Evolutionary conservation across 768 basidiomycete species (phyloP).

Genomic region (Podaxis carcinomalis): DNA sequence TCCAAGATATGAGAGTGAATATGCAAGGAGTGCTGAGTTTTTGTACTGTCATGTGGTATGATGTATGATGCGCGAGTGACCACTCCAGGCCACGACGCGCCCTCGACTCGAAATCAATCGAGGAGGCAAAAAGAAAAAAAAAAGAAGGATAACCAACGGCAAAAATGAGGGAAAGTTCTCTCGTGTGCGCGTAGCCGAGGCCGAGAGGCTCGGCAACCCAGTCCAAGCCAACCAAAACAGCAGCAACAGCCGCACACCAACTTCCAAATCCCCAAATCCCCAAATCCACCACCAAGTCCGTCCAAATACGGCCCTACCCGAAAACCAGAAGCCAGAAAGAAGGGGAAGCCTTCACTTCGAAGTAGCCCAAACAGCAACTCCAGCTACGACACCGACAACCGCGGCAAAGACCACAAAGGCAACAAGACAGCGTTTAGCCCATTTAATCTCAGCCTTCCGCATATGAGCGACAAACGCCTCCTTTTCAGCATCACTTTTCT

Average conservation of each 20-base stretch:
- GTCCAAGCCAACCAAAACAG: not conserved
- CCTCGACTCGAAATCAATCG: not conserved
- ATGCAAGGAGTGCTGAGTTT: not conserved
- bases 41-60: not conserved
- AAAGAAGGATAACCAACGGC: not conserved
- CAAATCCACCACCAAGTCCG: not conserved
- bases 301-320: not conserved
- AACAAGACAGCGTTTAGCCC: slow-evolving; percentile 51
- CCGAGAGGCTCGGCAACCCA: not conserved
- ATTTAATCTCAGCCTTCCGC: slow-evolving; percentile 47
- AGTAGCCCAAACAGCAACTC: slow-evolving; percentile 28
- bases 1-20: not conserved
- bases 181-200: not conserved
- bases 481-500: slow-evolving; percentile 50
- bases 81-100: not conserved
- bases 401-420: slow-evolving; percentile 46
- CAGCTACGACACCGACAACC: slow-evolving; percentile 25
- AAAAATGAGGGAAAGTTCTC: not conserved
- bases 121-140: not conserved
- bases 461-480: slow-evolving; percentile 41
- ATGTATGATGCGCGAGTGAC: not conserved
- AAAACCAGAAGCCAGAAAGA: not conserved
- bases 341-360: not conserved
- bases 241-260: too few relatives aligned
- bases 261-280: not conserved